Base-by-base conservation (phyloP, 2,329 filamentous ascomycete species). In the Cyclaneusma minus region DNA sequence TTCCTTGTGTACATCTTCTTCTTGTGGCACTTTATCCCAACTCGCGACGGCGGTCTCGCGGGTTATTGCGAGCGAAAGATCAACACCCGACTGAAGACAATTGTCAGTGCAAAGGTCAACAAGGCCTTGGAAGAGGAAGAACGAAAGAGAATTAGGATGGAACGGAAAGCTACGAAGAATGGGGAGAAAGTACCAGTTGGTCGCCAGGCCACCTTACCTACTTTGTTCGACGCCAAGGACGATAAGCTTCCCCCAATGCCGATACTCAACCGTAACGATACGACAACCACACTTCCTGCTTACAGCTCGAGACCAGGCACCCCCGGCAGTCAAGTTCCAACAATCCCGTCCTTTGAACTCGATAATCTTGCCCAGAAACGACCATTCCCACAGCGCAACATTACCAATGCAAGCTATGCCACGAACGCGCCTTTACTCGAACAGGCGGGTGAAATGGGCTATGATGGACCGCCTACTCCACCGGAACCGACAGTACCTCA, bases 1-100 rank as follows among this genome's bases (percentile, higher is more conserved):
- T 57, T 73, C 13, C 42, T 91, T 2, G 72, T 92, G 33, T 95
- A 92, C 52, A 51, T 93, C 19, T 68, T 82, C 42, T 98, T 93
- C 50, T 64, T 98, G 5, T 93, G 80, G 68, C 80, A 89, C 51
- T 89, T 87, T 53, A 87, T 98, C 34, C 84, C 85, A 2, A 66
- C 67, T 18, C 61, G 70, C 7, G 84, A 94, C 43, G 82, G 83
- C 5, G 75, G 79, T 6, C 62, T 98, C 16, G 70, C 71, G 4
- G 73, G 74, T 14, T 98, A 92, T 55, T 95, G 89, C 48, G 77
- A 81, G 34, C 76, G 84, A 23, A 95, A 95, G 57, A 76, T 93
- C 48, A 91, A 92, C 53, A 75, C 70, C 42, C 65, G 84, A 38
- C 62, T 98, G 38, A 78, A 78, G 44, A 72, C 72, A 39, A 89